Percentiles rank a stretch among this genome's conserved stretches.
phyloP scores from a whole-genome alignment of 2,329 filamentous ascomycete species.

The Proliferodiscus dingleyae region DNA sequence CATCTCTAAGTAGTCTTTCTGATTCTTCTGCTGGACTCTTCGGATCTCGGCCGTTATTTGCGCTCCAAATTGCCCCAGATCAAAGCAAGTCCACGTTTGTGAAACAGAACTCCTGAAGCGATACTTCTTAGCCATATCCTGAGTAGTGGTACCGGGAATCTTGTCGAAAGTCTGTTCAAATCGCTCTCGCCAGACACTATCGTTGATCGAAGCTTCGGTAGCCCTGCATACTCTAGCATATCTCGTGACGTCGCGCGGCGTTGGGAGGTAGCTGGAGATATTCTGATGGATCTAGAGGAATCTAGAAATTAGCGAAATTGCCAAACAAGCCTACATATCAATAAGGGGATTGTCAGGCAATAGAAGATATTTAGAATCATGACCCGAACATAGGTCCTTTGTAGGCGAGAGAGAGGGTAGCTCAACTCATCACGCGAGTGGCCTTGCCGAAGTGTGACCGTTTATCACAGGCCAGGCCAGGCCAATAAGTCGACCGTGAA shows the following conservation, averaged over 20 bases:
- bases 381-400: too few relatives aligned
- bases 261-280: conserved; percentile 22
- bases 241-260: conserved; percentile 39
- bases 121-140: conserved; percentile 26
- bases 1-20: conserved; percentile 34
- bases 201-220: conserved; percentile 35
- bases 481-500: too few relatives aligned
- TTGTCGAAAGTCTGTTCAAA: conserved; percentile 41
- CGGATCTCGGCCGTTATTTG: conserved; percentile 8
- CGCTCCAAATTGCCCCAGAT: conserved; percentile 23
- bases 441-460: too few relatives aligned
- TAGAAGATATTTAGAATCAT: too few relatives aligned
- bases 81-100: conserved; percentile 22
- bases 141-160: conserved; percentile 21
- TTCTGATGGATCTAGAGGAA: conserved; percentile 27
- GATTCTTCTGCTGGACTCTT: conserved; percentile 15
- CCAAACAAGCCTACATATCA: not conserved
- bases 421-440: too few relatives aligned
- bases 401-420: too few relatives aligned
- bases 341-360: too few relatives aligned
- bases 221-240: conserved; percentile 37
- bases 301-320: conserved; percentile 2
- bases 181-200: conserved; percentile 42
- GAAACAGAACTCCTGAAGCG: conserved; percentile 34
- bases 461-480: too few relatives aligned